These are phyloP conservation scores for Diaporthe eres DNA, from an alignment of 2,329 filamentous ascomycete species.

Conservation along the genomic window DNA sequence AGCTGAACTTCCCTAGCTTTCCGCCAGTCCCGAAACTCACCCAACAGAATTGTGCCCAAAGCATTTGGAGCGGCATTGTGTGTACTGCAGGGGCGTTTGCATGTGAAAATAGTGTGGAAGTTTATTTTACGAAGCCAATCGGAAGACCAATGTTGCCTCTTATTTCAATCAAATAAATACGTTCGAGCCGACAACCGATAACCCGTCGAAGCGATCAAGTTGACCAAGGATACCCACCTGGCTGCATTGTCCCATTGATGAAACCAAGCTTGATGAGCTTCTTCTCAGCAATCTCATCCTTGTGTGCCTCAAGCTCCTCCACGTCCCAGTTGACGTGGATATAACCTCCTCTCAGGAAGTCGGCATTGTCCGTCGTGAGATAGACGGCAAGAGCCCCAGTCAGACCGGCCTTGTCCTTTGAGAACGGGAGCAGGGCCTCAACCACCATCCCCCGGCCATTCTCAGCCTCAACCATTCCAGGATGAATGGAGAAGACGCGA, in stretches of 20 bases:
- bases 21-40: background rate
- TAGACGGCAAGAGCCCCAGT: slow-evolving; percentile 51
- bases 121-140: background rate
- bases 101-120: background rate
- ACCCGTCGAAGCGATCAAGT: background rate
- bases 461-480: slow-evolving; percentile 47
- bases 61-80: background rate
- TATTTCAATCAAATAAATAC: background rate
- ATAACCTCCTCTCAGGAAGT: slow-evolving; percentile 52
- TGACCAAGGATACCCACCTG: slow-evolving; percentile 37
- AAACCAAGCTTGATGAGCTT: slow-evolving; percentile 45
- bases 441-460: slow-evolving; percentile 44
- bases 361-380: slow-evolving; percentile 48
- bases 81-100: background rate
- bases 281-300: slow-evolving; percentile 47
- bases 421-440: slow-evolving; percentile 45
- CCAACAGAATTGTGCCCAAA: background rate
- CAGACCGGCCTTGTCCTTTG: slow-evolving; percentile 50
- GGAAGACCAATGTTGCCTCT: background rate
- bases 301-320: slow-evolving; percentile 49
- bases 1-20: background rate
- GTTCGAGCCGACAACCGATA: background rate
- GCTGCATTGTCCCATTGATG: slow-evolving; percentile 32
- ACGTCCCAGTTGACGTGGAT: slow-evolving; percentile 54
- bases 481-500: slow-evolving; percentile 45